phyloP scores from a whole-genome alignment of 2,329 filamentous ascomycete genomes.

The Coniochaeta ligniaria region DNA sequence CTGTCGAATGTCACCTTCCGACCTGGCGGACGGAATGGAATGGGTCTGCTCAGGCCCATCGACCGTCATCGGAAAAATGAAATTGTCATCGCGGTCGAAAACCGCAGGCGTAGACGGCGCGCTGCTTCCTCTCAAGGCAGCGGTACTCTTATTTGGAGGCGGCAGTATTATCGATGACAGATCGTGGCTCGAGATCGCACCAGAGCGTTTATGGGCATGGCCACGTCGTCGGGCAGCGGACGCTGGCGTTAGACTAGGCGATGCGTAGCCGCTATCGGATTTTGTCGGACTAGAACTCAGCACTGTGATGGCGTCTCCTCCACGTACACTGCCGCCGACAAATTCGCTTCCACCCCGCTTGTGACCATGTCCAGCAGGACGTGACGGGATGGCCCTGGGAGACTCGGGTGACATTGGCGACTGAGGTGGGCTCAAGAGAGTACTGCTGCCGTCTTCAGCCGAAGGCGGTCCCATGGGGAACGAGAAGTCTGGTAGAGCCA shows the following conservation, averaged over 20 bases:
- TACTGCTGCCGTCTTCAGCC: conserved; percentile 22
- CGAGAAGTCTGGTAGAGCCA: conserved; percentile 44
- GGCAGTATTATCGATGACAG: conserved; percentile 59
- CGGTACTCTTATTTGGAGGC: conserved; percentile 43
- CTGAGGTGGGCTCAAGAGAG: conserved; percentile 46
- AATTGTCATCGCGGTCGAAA: conserved; percentile 25
- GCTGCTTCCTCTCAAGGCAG: conserved; percentile 47
- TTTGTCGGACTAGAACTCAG: conserved; percentile 67
- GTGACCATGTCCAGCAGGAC: conserved; percentile 63
- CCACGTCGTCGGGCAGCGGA: conserved; percentile 44
- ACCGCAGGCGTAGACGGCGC: conserved; percentile 55
- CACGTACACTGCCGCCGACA: conserved; percentile 63
- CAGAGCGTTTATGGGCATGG: conserved; percentile 75
- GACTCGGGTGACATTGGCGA: conserved; percentile 49
- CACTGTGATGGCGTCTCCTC: conserved; percentile 49
- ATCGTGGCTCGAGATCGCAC: conserved; percentile 78
- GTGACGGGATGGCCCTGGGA: conserved; percentile 39
- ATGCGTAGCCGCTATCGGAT: conserved; percentile 47
- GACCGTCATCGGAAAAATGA: conserved; percentile 14
- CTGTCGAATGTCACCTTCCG: conserved; percentile 1
- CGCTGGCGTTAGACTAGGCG: conserved; percentile 38
- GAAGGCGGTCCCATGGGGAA: conserved; percentile 29
- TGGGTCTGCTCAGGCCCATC: conserved; percentile 5
- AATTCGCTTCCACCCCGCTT: conserved; percentile 80
- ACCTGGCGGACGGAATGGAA: conserved; percentile 3